A percentile compares a stretch with the other conserved stretches of the same genome.
Evolutionary conservation across 208 protist genomes (phyloP).

Genomic region (Perkinsela sp.): DNA sequence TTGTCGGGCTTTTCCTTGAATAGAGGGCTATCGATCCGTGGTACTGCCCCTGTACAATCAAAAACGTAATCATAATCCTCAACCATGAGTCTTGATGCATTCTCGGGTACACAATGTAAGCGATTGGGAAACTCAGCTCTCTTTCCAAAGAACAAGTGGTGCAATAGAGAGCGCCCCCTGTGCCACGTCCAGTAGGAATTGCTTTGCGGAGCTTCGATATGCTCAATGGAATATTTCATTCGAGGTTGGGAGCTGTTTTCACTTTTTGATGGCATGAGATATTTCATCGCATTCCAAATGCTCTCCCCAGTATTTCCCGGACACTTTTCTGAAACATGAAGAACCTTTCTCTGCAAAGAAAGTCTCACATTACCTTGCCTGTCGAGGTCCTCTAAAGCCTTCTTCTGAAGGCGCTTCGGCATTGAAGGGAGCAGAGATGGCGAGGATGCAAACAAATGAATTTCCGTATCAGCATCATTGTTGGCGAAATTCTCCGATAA

Average conservation of each 20-base stretch:
- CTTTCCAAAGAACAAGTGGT: background rate
- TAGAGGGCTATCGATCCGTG: conserved; percentile 3
- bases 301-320: no score
- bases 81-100: conserved; percentile 1
- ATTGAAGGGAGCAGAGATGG: conserved; percentile 23
- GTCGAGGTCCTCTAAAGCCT: conserved; percentile 20
- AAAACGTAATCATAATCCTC: conserved; percentile 56
- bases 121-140: background rate
- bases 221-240: background rate
- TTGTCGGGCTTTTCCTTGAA: conserved; percentile 8
- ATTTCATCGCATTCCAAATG: background rate
- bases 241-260: background rate
- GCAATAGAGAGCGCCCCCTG: background rate
- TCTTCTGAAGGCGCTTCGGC: conserved; percentile 18
- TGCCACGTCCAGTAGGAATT: background rate
- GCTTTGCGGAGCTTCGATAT: background rate
- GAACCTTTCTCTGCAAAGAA: conserved; percentile 10
- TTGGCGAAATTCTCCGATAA: conserved; percentile 15
- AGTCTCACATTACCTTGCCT: conserved; percentile 16
- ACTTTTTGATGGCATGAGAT: background rate
- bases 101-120: background rate
- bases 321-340: no score
- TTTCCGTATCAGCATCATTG: conserved; percentile 18
- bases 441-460: conserved; percentile 34
- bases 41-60: conserved; percentile 22